Conservation (phyloP, 371 early-diverging fungal species). For the Mortierella sp. region DNA sequence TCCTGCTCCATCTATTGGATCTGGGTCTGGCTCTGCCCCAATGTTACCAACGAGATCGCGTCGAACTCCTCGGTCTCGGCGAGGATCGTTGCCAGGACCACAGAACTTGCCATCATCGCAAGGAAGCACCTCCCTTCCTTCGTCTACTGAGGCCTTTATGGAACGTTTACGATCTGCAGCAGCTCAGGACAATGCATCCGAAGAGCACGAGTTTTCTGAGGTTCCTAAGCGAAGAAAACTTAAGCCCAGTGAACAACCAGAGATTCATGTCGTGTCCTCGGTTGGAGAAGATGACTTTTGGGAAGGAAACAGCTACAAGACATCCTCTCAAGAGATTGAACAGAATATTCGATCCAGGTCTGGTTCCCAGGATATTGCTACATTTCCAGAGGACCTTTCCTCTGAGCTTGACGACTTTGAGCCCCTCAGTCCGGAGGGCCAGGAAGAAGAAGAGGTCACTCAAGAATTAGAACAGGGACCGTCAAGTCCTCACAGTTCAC, state of each 20-base stretch:
- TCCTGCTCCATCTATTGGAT: too few species aligned
- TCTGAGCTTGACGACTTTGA: constrained; percentile 13
- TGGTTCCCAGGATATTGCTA: constrained; percentile 31
- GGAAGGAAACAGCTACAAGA: constrained; percentile 1
- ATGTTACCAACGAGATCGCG: too few species aligned
- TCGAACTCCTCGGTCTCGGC: constrained; percentile 9
- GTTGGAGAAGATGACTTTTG: constrained; percentile 8
- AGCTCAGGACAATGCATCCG: constrained; percentile 7
- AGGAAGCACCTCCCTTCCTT: constrained; percentile 8
- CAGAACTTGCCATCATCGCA: constrained; percentile 33
- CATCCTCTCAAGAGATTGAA: neutral
- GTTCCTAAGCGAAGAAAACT: constrained; percentile 15
- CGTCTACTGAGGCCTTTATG: constrained; percentile 10
- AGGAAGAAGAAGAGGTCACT: neutral
- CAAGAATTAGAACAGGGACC: neutral
- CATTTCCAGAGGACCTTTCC: constrained; percentile 20
- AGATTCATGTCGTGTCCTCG: constrained; percentile 5
- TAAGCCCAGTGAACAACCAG: constrained; percentile 1
- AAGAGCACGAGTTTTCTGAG: constrained; percentile 8
- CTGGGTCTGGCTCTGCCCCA: too few species aligned
- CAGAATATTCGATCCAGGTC: constrained; percentile 16
- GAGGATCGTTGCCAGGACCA: neutral
- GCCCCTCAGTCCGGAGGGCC: neutral
- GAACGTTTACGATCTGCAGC: constrained; percentile 12
- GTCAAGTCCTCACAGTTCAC: neutral